phyloP scores from a whole-genome alignment of 2,329 filamentous ascomycete genomes.

The Talaromyces sp. region DNA sequence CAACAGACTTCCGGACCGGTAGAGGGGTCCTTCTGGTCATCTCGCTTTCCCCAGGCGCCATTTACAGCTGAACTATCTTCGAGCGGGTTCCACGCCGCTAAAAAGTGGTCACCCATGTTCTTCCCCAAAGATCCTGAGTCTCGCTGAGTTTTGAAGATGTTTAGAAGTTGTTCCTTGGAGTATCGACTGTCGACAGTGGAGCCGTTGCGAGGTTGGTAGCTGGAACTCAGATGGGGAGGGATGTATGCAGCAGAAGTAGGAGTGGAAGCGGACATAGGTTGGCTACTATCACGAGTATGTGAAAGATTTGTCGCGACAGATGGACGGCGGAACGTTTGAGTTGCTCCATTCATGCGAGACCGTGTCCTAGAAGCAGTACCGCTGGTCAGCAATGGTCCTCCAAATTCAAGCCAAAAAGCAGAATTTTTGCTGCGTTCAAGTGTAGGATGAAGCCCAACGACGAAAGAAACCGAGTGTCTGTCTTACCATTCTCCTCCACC shows the following conservation, averaged over 20 bases:
- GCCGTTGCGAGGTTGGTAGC: constrained; percentile 48
- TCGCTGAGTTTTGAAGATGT: constrained; percentile 59
- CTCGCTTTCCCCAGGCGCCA: constrained; percentile 69
- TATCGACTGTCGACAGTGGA: constrained; percentile 58
- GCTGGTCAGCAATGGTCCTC: constrained; percentile 12
- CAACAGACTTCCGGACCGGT: constrained; percentile 89
- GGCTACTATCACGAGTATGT: constrained; percentile 38
- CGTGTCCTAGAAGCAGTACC: constrained; percentile 46
- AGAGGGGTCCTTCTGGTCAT: constrained; percentile 65
- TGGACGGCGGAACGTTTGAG: constrained; percentile 60
- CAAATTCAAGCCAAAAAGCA: neutral
- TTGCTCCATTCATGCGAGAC: constrained; percentile 57
- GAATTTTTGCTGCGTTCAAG: neutral
- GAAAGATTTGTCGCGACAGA: constrained; percentile 54
- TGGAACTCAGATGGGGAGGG: constrained; percentile 54
- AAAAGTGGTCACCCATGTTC: constrained; percentile 62
- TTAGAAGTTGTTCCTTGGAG: constrained; percentile 70
- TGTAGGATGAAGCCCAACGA: neutral
- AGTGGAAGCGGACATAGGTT: constrained; percentile 32
- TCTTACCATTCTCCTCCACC: constrained; percentile 72
- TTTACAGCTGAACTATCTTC: constrained; percentile 57
- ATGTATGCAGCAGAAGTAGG: constrained; percentile 49
- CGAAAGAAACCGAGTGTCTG: constrained; percentile 7
- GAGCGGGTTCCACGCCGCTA: constrained; percentile 73
- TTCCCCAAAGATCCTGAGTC: constrained; percentile 50